Percentiles rank a stretch among this genome's conserved stretches.
Evolutionary conservation across 805 yeast species (phyloP).

Genomic region (Hanseniaspora lindneri): DNA sequence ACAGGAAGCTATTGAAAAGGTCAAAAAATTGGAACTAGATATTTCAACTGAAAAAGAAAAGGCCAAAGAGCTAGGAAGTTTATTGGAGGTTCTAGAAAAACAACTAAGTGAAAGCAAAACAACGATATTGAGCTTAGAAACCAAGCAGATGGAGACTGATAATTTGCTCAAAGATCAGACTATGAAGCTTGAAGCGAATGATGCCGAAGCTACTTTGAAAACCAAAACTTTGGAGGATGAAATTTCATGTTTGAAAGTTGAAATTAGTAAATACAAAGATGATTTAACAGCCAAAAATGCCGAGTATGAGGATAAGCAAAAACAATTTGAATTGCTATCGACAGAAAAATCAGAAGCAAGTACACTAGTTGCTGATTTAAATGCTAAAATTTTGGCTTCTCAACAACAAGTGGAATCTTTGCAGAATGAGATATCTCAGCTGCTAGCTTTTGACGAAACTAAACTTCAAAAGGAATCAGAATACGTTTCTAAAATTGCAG

Average conservation of each 20-base stretch:
- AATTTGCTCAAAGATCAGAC: background rate
- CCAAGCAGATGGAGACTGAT: background rate
- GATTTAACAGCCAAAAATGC: background rate
- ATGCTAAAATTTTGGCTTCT: too few species aligned
- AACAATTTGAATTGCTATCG: too few species aligned
- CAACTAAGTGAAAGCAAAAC: slow-evolving; percentile 9
- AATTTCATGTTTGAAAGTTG: background rate
- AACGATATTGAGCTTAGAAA: slow-evolving; percentile 1
- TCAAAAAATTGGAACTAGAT: background rate
- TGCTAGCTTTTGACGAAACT: too few species aligned
- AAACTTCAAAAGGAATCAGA: background rate
- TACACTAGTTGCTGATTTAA: too few species aligned
- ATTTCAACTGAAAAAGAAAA: background rate
- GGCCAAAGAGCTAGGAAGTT: background rate
- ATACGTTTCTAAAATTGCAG: background rate
- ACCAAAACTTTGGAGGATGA: background rate
- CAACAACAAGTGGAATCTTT: background rate
- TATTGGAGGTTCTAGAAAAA: background rate
- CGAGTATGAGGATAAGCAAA: too few species aligned
- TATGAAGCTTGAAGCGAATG: too few species aligned
- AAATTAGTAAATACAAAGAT: background rate
- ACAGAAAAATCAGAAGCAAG: too few species aligned
- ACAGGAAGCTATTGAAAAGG: background rate
- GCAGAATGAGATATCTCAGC: too few species aligned
- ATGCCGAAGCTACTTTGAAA: background rate